phyloP scores from a whole-genome alignment of 129 eudicot species.

The Chrysanthemum lavandulifolium region DNA sequence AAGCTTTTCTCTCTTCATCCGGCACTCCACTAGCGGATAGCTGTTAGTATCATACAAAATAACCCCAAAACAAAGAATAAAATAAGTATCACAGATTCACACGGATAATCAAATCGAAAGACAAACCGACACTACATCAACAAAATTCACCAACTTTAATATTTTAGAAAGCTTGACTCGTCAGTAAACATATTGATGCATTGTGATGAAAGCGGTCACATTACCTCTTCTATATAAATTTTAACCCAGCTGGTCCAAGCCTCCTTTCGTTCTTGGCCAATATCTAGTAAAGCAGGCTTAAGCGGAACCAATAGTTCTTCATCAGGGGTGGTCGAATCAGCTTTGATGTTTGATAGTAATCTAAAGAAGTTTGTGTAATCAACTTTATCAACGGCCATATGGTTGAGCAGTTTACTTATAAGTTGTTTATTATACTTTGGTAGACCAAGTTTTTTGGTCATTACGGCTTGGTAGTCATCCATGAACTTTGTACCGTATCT shows the following conservation, averaged over 20 bases:
- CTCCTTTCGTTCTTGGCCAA: slow-evolving; percentile 96
- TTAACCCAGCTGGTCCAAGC: slow-evolving; percentile 96
- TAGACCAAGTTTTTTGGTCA: slow-evolving; percentile 87
- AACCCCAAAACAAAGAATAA: not conserved
- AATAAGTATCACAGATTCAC: not conserved
- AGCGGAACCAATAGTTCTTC: slow-evolving; percentile 68
- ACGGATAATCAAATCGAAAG: too few relatives aligned
- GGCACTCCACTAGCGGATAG: slow-evolving; percentile 53
- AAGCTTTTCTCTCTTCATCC: slow-evolving; percentile 71
- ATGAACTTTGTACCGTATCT: slow-evolving; percentile 93
- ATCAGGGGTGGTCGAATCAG: slow-evolving; percentile 65
- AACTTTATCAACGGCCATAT: slow-evolving; percentile 99
- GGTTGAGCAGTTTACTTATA: slow-evolving; percentile 81
- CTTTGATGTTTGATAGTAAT: slow-evolving; percentile 75
- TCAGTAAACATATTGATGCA: too few relatives aligned
- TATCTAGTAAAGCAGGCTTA: slow-evolving; percentile 84
- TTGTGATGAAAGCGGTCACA: not conserved
- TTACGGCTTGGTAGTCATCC: slow-evolving; percentile 93
- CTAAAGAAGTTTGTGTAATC: slow-evolving; percentile 98
- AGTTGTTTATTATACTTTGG: slow-evolving; percentile 85
- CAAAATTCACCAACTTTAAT: too few relatives aligned
- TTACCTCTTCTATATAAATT: slow-evolving; percentile 88
- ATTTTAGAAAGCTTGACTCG: too few relatives aligned
- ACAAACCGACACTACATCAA: too few relatives aligned
- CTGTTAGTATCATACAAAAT: slow-evolving; percentile 34